phyloP scores from a whole-genome alignment of 208 protist species.

The Acanthamoeba castellanii region DNA sequence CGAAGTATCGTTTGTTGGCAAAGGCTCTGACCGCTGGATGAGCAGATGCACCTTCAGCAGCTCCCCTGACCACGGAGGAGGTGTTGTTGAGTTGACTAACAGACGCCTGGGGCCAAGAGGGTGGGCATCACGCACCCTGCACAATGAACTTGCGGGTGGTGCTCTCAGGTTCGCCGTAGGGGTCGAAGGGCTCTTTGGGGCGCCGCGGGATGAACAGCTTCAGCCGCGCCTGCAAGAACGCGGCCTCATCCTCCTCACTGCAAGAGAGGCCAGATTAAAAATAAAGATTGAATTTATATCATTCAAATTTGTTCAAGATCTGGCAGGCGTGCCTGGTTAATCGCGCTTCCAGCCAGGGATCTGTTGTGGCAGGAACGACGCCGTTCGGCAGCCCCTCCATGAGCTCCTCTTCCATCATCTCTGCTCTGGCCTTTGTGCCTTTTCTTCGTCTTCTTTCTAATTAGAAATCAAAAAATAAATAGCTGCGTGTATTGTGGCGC shows the following conservation, averaged over 20 bases:
- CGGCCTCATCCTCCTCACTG: slow-evolving; percentile 52
- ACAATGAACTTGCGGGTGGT: slow-evolving; percentile 52
- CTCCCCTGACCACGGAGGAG: background rate
- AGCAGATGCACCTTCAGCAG: slow-evolving; percentile 57
- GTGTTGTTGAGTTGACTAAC: background rate
- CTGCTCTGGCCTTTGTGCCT: too few relatives aligned
- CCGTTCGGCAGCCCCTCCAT: background rate
- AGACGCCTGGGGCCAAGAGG: background rate
- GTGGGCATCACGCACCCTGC: background rate
- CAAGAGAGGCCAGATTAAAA: background rate
- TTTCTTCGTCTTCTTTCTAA: background rate
- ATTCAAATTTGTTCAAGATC: background rate
- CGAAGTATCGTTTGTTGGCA: background rate
- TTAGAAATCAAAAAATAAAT: background rate
- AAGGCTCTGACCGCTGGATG: slow-evolving; percentile 11
- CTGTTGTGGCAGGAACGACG: background rate
- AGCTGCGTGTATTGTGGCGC: background rate
- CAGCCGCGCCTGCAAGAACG: slow-evolving; percentile 42
- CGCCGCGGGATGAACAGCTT: slow-evolving; percentile 53
- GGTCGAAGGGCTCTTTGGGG: slow-evolving; percentile 26
- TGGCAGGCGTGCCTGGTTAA: background rate
- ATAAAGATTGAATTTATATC: background rate
- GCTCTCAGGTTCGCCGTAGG: slow-evolving; percentile 2
- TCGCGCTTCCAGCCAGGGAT: slow-evolving; percentile 49
- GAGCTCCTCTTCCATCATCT: slow-evolving; percentile 18